Conservation (phyloP, 1,139 yeast species). For the Geotrichum cucujoidarum region DNA sequence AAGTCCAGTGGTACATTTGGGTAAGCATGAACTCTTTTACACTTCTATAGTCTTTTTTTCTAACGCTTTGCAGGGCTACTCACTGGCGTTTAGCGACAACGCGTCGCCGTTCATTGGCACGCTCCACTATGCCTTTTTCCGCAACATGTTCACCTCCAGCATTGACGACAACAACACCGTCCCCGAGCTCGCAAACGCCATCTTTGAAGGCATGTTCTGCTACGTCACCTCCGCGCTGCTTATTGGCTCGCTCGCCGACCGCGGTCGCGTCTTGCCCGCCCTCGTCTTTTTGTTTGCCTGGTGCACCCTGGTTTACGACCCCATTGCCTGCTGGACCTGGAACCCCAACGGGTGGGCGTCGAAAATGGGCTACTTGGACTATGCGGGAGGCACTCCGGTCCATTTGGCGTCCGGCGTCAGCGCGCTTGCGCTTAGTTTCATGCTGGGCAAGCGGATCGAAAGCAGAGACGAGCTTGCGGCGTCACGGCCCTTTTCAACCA, state of each 20-base stretch:
- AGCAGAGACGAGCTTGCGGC: conserved; percentile 4
- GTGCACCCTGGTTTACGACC: conserved; percentile 55
- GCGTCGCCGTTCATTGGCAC: conserved; percentile 47
- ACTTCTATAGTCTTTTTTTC: neutral
- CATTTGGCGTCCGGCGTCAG: conserved; percentile 59
- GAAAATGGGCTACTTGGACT: conserved; percentile 49
- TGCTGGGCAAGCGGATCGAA: conserved; percentile 43
- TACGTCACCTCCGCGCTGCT: conserved; percentile 50
- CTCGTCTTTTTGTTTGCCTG: conserved; percentile 49
- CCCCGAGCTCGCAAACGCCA: conserved; percentile 39
- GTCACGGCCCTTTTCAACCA: conserved; percentile 33
- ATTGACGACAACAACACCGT: conserved; percentile 41
- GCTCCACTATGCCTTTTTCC: conserved; percentile 41
- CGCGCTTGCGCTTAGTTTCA: conserved; percentile 54
- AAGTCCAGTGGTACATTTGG: conserved; percentile 49
- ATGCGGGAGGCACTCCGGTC: conserved; percentile 61
- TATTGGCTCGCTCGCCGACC: conserved; percentile 55
- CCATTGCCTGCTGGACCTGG: conserved; percentile 65
- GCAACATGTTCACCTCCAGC: conserved; percentile 35
- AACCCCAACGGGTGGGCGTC: conserved; percentile 54
- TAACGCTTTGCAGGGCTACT: conserved; percentile 40
- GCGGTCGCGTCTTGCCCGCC: conserved; percentile 56
- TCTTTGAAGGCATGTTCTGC: conserved; percentile 51
- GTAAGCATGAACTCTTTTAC: too few relatives aligned
- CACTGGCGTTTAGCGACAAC: conserved; percentile 43